A percentile compares a stretch with the other conserved stretches of the same genome.
phyloP scores from a whole-genome alignment of 2,329 filamentous ascomycete genomes.

The Thelonectria blattea region DNA sequence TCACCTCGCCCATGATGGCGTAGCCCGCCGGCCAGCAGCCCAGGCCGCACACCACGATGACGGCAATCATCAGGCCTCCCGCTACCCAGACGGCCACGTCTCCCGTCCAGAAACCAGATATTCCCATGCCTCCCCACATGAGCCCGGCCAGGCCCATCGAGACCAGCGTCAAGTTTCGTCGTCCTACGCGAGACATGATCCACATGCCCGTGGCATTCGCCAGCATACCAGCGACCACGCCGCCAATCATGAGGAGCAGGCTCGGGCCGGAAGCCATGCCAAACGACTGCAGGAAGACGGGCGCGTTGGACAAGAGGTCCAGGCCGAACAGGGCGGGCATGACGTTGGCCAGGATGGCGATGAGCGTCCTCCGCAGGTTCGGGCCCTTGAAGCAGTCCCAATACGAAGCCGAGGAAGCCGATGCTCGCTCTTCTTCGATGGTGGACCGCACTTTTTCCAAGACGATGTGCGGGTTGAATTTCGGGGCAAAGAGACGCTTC shows the following conservation, averaged over 20 bases:
- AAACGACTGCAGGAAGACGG: constrained; percentile 44
- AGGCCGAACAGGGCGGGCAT: constrained; percentile 52
- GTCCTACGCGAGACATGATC: constrained; percentile 48
- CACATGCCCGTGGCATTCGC: constrained; percentile 51
- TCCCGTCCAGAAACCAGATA: constrained; percentile 6
- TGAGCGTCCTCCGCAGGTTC: constrained; percentile 47
- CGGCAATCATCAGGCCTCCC: constrained; percentile 43
- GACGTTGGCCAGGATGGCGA: constrained; percentile 46
- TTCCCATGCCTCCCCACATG: constrained; percentile 52
- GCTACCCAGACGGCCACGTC: neutral
- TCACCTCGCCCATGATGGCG: constrained; percentile 41
- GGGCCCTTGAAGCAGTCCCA: constrained; percentile 48
- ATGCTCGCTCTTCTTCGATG: constrained; percentile 49
- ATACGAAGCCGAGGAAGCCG: constrained; percentile 43
- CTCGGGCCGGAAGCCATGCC: constrained; percentile 39
- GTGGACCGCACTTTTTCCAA: constrained; percentile 32
- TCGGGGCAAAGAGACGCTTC: constrained; percentile 27
- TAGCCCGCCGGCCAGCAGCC: constrained; percentile 49
- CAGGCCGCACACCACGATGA: constrained; percentile 45
- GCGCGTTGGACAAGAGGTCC: constrained; percentile 48
- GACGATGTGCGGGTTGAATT: constrained; percentile 17
- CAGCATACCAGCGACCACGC: constrained; percentile 48
- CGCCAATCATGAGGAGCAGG: constrained; percentile 52
- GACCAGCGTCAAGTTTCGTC: constrained; percentile 46
- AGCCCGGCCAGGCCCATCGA: constrained; percentile 42